Evolutionary conservation across 176 grass and related monocot species (phyloP).

Genomic region (Cocos nucifera): DNA sequence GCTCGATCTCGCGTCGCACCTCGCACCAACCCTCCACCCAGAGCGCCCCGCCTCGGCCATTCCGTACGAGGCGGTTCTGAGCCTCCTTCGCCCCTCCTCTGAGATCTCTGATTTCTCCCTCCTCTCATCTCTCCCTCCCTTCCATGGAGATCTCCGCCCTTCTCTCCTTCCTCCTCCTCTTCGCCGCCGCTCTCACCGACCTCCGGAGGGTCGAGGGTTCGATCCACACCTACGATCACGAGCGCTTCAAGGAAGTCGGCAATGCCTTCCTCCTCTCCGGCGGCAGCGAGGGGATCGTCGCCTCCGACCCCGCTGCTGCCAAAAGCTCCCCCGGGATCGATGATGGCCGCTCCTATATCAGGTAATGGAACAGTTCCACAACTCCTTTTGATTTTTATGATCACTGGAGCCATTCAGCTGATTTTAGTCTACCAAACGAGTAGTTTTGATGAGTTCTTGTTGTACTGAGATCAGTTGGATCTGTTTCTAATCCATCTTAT

Average conservation of each 20-base stretch:
- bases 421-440: too few species aligned
- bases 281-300: slow-evolving; percentile 88
- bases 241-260: slow-evolving; percentile 95
- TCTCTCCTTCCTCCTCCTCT: slow-evolving; percentile 14
- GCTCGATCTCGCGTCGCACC: too few species aligned
- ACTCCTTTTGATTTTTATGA: too few species aligned
- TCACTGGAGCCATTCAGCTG: too few species aligned
- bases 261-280: slow-evolving; percentile 98
- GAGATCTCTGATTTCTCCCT: background rate
- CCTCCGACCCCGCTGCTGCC: slow-evolving; percentile 16
- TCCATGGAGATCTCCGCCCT: background rate
- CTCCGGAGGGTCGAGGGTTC: slow-evolving; percentile 42
- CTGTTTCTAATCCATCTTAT: too few species aligned
- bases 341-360: slow-evolving; percentile 32
- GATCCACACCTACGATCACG: slow-evolving; percentile 81
- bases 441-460: too few species aligned
- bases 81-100: background rate
- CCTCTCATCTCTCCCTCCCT: slow-evolving; percentile 22
- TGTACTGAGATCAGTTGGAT: too few species aligned
- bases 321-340: background rate
- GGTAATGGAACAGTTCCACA: slow-evolving; percentile 9
- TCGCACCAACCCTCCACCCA: too few species aligned
- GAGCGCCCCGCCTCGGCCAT: too few species aligned
- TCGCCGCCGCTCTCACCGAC: background rate
- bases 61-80: too few species aligned